These are phyloP conservation scores for Sindora glabra DNA, from an alignment of 306 rosid species.

Conservation along the genomic window DNA sequence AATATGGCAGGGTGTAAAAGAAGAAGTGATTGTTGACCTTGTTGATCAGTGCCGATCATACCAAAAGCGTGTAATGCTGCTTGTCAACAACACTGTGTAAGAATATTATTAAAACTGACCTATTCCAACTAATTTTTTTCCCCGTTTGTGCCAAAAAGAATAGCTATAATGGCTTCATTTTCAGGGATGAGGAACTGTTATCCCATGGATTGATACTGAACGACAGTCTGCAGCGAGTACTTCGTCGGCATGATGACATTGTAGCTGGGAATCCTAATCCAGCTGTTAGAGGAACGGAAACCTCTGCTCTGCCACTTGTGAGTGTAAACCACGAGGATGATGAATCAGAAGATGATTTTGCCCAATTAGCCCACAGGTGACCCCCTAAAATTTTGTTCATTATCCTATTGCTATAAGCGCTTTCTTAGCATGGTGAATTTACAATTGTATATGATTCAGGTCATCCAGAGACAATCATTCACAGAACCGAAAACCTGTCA, in stretches of 20 bases:
- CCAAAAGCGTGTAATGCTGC: slow-evolving; percentile 85
- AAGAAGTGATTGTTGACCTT: slow-evolving; percentile 86
- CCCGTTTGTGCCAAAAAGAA: background rate
- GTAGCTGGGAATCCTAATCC: slow-evolving; percentile 39
- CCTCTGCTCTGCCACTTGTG: slow-evolving; percentile 56
- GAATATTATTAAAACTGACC: background rate
- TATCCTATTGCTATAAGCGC: background rate
- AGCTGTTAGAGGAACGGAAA: slow-evolving; percentile 41
- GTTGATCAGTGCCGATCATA: slow-evolving; percentile 93
- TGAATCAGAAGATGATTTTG: slow-evolving; percentile 73
- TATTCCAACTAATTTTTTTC: background rate
- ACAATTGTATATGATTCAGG: slow-evolving; percentile 30
- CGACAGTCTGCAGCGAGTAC: slow-evolving; percentile 79
- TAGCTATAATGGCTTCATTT: slow-evolving; percentile 23
- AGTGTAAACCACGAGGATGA: slow-evolving; percentile 82
- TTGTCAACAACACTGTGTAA: slow-evolving; percentile 73
- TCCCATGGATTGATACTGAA: slow-evolving; percentile 73
- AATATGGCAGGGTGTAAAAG: slow-evolving; percentile 70
- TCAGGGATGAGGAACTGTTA: slow-evolving; percentile 79
- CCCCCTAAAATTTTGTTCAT: too few species aligned
- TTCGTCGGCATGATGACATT: slow-evolving; percentile 60
- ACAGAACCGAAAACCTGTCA: slow-evolving; percentile 46
- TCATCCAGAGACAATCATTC: slow-evolving; percentile 52
- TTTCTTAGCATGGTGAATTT: background rate
- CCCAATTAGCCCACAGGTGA: slow-evolving; percentile 84